Percentiles rank a stretch among this genome's conserved stretches.
phyloP scores from a whole-genome alignment of 441 rosid genomes.

The Jatropha multifida region DNA sequence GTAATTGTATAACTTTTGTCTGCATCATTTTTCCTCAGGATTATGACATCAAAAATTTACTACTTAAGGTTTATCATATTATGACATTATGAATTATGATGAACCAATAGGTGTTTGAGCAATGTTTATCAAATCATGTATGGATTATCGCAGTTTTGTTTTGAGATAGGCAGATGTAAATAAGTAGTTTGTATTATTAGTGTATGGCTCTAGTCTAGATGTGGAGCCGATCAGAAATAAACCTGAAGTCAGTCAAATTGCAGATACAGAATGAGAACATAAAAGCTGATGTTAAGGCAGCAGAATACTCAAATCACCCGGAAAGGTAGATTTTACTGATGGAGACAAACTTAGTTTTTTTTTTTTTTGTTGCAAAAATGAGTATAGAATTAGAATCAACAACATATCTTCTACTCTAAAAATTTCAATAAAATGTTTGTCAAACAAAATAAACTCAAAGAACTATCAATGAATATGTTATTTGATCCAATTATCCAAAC shows the following conservation, averaged over 20 bases:
- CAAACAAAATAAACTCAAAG: not conserved
- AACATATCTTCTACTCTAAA: not conserved
- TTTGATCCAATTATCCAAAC: too few species aligned
- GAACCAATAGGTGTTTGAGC: too few species aligned
- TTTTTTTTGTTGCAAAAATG: too few species aligned
- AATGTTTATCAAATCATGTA: too few species aligned
- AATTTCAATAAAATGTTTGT: not conserved
- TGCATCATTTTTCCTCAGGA: not conserved
- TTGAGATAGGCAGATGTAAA: too few species aligned
- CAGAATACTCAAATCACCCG: not conserved
- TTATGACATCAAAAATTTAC: not conserved
- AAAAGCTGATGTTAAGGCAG: not conserved
- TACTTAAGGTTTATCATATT: too few species aligned
- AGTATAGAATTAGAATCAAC: not conserved
- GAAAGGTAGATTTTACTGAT: too few species aligned
- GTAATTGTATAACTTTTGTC: not conserved
- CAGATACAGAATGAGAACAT: not conserved
- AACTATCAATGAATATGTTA: not conserved
- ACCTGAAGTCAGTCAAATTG: not conserved
- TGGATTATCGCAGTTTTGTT: too few species aligned
- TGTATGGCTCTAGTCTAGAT: too few species aligned
- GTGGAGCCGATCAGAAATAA: not conserved
- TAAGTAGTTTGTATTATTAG: too few species aligned
- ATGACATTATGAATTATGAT: too few species aligned
- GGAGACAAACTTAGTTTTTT: too few species aligned